Percentiles rank a stretch among this genome's conserved stretches.
Conservation (phyloP, 495 filamentous ascomycete genomes). For the Pyrenopolyporus hunteri region DNA sequence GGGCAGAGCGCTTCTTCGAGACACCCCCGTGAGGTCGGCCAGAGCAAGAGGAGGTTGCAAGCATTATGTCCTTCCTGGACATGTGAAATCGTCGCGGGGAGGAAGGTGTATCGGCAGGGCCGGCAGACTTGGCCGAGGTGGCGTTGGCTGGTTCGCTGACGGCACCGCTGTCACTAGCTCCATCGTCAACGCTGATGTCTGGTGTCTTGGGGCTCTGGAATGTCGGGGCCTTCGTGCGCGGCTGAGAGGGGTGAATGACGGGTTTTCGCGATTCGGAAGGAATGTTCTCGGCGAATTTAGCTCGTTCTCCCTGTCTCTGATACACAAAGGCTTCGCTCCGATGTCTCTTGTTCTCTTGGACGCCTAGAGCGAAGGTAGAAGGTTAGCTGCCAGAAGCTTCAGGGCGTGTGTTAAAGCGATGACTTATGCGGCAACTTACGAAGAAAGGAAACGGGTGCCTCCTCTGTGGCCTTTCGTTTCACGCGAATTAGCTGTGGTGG, state of each 20-base stretch:
- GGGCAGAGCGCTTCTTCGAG: slow-evolving; percentile 47
- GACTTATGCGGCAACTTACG: slow-evolving; percentile 45
- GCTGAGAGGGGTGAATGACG: slow-evolving; percentile 35
- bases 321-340: slow-evolving; percentile 52
- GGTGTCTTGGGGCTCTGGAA: slow-evolving; percentile 24
- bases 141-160: background rate
- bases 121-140: background rate
- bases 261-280: slow-evolving; percentile 28
- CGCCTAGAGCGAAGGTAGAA: slow-evolving; percentile 22
- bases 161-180: slow-evolving; percentile 9
- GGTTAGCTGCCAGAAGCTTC: slow-evolving; percentile 34
- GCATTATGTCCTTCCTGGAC: slow-evolving; percentile 45
- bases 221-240: slow-evolving; percentile 16
- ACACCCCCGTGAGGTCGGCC: slow-evolving; percentile 28
- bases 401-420: slow-evolving; percentile 3
- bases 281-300: slow-evolving; percentile 27
- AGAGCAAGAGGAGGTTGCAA: slow-evolving; percentile 33
- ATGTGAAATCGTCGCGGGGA: slow-evolving; percentile 56
- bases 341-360: slow-evolving; percentile 50
- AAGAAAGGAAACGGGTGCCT: slow-evolving; percentile 58
- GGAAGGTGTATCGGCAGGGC: slow-evolving; percentile 5
- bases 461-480: slow-evolving; percentile 61
- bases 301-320: slow-evolving; percentile 43
- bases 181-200: slow-evolving; percentile 1
- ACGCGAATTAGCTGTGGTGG: slow-evolving; percentile 59